Base-by-base conservation (phyloP, 192 early-diverging fungal genomes). In the Radiomyces spectabilis region DNA sequence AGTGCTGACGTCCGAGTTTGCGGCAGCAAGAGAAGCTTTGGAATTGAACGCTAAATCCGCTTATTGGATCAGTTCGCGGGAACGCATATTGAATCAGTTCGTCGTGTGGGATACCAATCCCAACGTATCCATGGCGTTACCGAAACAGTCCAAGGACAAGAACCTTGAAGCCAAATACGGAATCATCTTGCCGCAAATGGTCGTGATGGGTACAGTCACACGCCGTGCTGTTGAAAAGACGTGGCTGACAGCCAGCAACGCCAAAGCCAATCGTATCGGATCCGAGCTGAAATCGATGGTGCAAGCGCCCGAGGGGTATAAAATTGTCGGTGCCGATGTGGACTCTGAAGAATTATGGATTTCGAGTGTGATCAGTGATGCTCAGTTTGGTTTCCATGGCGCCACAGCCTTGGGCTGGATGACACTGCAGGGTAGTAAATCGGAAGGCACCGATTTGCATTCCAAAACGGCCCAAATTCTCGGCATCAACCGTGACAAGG, bases 301-400 rank as follows among this genome's bases (percentile, higher is more conserved):
- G 19, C 73, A 80, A 38, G 88, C 93, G 0, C 96, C 96, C 1
- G 30, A 51, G 1, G 94, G 91, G 0, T 92, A 88, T 65, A 78
- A 78, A 31, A 82, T 98, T 69, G 84, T 97, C 5, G 96, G 96
- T 2, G 96, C 96, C 4, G 96, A 98, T 66, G 96, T 98, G 3
- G 96, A 98, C 53, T 87, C 85, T 0, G 89, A 98, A 59, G 96
- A 98, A 68, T 78, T 98, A 22, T 98, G 96, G 96, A 94, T 98
- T 50, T 85, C 91, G 9, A 88, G 88, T 63, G 54, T 97, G 13
- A 83, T 98, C 51, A 93, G 94, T 24, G 96, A 97, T 66, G 82
- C 93, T 18, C 91, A 94, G 73, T 91, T 98, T 61, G 77, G 85
- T 9, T 85, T 88, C 59, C 93, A 96, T 51, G 96, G 96, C 5